Evolutionary conservation across 768 basidiomycete genomes (phyloP), one percentile per base, ranked within the genome.

Genomic region (Holtermannia corniformis): DNA sequence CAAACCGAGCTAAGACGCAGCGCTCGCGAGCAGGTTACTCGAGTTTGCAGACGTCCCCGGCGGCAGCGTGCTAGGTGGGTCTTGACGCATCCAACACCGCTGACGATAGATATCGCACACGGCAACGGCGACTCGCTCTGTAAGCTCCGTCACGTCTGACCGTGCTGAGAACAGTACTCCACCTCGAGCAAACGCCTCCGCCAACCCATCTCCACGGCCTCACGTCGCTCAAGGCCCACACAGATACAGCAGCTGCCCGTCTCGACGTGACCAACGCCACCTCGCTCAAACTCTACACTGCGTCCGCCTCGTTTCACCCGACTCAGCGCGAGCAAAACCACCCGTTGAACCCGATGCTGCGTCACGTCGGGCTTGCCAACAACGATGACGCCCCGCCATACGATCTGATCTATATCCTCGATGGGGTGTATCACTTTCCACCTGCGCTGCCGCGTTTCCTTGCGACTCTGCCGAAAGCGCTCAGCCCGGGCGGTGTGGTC

Each of bases 371-470:
- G 14, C 47, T 60, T 28, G 23, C 22, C 7, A 5, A 19, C 13
- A 32, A 20, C 27, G 5, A 26, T 21, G 22, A 40, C 5, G 21
- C 12, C 26, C 54, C 54, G 20, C 59, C 54, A 22, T 68, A 68
- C 52, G 58, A 68, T 50, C 53, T 68, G 25, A 49, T 65, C 27
- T 68, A 68, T 52, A 57, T 68, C 42, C 57, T 68, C 41, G 66
- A 68, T 47, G 59, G 62, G 20, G 60, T 68, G 21, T 68, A 68
- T 43, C 66, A 68, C 45, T 63, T 65, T 41, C 59, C 58, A 13
- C 63, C 66, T 10, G 59, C 63, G 1, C 13, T 65, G 14, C 44
- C 53, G 1, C 41, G 49, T 22, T 65, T 68, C 55, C 55, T 65
- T 0, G 24, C 56, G 1, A 26, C 53, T 4, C 24, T 57, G 5